Evolutionary conservation across 169 alveolate genomes (phyloP), one percentile per base, ranked within the genome.

Genomic region (Babesia gibsoni): DNA sequence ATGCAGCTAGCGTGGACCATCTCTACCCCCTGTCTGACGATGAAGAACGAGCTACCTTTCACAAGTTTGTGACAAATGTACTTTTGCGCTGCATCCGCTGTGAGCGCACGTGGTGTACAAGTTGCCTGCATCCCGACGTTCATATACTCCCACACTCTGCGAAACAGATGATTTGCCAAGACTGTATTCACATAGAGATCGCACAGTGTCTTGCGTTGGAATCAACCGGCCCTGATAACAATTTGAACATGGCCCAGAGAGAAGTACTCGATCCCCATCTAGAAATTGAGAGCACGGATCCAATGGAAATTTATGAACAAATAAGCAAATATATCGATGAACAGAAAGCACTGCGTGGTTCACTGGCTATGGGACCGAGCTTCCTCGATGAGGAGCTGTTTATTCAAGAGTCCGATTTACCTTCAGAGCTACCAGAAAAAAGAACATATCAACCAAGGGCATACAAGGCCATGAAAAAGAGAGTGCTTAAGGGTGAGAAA

Each of bases 41-140:
- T 30, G 83, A 79, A 16, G 75, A 79, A 29, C 49, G 49, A 14
- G 73, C 46, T 18, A 32, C 37, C 12, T 70, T 79, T 50, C 77
- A 79, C 57, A 57, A 69, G 32, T 78, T 73, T 2, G 53, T 72
- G 1, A 29, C 63, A 29, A 68, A 30, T 27, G 50, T 53, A 27
- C 52, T 79, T 25, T 20, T 68, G 20, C 53, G 58, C 22, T 79
- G 88, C 39, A 48, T 79, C 1, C 57, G 88, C 16, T 79, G 88
- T 69, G 88, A 79, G 36, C 67, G 82, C 29, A 68, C 83, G 27
- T 79, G 88, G 88, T 79, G 88, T 39, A 79, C 78, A 18, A 57
- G 43, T 49, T 79, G 88, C 52, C 42, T 70, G 32, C 88, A 67
- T 37, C 88, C 88, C 4, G 88, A 79, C 39, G 88, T 59, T 6